phyloP scores from a whole-genome alignment of 1,284 basidiomycete species.

The Neonothopanus nambi region DNA sequence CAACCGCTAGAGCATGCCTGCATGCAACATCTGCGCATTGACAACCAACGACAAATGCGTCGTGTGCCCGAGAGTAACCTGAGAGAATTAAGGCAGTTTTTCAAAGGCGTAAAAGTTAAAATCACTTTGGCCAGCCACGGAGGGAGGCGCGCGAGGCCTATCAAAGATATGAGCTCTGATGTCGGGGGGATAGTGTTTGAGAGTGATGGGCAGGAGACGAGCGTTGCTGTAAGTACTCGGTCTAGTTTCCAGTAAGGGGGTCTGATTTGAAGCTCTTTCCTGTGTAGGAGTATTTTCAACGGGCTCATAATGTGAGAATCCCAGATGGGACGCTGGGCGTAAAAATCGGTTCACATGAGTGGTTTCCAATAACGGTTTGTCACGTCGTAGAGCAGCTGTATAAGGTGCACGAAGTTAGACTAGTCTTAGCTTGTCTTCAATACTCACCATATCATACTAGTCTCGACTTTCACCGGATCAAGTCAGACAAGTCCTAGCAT shows the following conservation, averaged over 20 bases:
- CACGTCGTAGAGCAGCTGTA: conserved; percentile 30
- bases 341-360: conserved; percentile 25
- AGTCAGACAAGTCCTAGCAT: conserved; percentile 29
- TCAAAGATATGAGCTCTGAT: conserved; percentile 33
- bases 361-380: conserved; percentile 31
- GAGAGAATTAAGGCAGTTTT: conserved; percentile 27
- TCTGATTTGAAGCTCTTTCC: no score
- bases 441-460: conserved; percentile 14
- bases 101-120: conserved; percentile 31
- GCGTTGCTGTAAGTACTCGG: conserved; percentile 30
- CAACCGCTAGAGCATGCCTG: neutral
- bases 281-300: conserved; percentile 33
- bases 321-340: conserved; percentile 27
- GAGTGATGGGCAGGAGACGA: conserved; percentile 27
- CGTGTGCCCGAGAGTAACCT: neutral
- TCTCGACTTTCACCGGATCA: conserved; percentile 30
- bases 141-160: conserved; percentile 26
- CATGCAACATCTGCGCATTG: neutral
- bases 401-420: conserved; percentile 22
- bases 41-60: neutral
- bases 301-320: conserved; percentile 25
- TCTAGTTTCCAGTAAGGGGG: no score
- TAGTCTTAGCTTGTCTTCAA: neutral
- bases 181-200: conserved; percentile 34
- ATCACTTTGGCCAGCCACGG: conserved; percentile 25